phyloP scores from a whole-genome alignment of 2,329 filamentous ascomycete species.

The Phyllachora maydis region DNA sequence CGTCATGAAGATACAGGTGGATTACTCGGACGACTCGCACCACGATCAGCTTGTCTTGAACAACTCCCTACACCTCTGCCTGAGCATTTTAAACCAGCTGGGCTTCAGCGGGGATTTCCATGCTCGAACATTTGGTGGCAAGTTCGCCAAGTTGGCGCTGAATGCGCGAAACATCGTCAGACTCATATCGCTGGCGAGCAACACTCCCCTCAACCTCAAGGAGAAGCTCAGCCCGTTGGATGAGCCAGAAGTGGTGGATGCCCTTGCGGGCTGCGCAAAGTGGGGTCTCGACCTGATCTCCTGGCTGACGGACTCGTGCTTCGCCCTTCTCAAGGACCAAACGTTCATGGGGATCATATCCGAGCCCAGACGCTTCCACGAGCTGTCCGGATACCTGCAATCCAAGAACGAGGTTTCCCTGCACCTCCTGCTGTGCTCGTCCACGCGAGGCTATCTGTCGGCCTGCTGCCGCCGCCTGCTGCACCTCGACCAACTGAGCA shows the following conservation, averaged over 20 bases:
- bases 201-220: conserved; percentile 28
- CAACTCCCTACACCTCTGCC: conserved; percentile 47
- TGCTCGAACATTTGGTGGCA: conserved; percentile 44
- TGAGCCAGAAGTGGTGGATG: conserved; percentile 52
- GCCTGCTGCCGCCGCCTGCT: conserved; percentile 44
- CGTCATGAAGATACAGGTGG: conserved; percentile 51
- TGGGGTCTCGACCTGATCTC: conserved; percentile 58
- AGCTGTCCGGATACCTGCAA: conserved; percentile 29
- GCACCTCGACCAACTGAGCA: conserved; percentile 29
- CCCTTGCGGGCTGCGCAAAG: conserved; percentile 51
- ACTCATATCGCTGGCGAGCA: conserved; percentile 25
- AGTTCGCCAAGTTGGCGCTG: conserved; percentile 54
- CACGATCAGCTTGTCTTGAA: conserved; percentile 58
- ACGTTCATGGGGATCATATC: conserved; percentile 28
- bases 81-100: conserved; percentile 63
- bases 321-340: conserved; percentile 29
- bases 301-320: conserved; percentile 39
- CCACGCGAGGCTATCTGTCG: conserved; percentile 51
- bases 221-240: conserved; percentile 38
- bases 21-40: conserved; percentile 65
- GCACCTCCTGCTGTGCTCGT: conserved; percentile 50
- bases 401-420: conserved; percentile 34
- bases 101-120: conserved; percentile 47
- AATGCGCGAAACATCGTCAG: conserved; percentile 54
- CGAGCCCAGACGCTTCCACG: conserved; percentile 20